Evolutionary conservation across 176 grass and related monocot genomes (phyloP).

Genomic region (Phoenix roebelenii): DNA sequence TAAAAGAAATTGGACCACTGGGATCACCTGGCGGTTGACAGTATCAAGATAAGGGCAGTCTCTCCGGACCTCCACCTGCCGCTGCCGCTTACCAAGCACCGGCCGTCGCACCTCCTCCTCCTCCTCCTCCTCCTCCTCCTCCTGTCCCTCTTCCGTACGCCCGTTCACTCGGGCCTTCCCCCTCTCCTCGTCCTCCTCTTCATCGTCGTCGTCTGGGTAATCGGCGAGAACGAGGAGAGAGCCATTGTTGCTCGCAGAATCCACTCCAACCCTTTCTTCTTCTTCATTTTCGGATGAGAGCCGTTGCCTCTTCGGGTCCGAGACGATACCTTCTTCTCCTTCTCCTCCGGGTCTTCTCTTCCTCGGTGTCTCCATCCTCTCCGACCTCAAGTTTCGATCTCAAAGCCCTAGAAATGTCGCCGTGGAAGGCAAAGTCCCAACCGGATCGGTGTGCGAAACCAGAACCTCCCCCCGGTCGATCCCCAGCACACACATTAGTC

Average conservation of each 20-base stretch:
- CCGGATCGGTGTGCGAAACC: too few species aligned
- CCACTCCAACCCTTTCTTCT: neutral
- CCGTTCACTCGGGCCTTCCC: conserved; percentile 1
- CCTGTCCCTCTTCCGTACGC: neutral
- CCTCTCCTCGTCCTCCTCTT: conserved; percentile 22
- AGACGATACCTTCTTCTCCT: neutral
- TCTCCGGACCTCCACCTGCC: conserved; percentile 65
- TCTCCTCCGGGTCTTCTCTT: conserved; percentile 32
- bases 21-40: conserved; percentile 75
- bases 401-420: too few species aligned
- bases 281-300: neutral
- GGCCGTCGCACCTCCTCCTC: conserved; percentile 21
- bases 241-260: neutral
- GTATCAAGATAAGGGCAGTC: conserved; percentile 99
- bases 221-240: conserved; percentile 40
- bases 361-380: conserved; percentile 11
- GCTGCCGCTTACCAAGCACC: conserved; percentile 37
- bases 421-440: too few species aligned
- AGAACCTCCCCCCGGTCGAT: too few species aligned
- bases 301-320: conserved; percentile 23
- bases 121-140: conserved; percentile 9
- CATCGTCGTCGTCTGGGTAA: conserved; percentile 43
- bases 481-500: too few species aligned
- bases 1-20: too few species aligned
- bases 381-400: too few species aligned